These are phyloP conservation scores for Gelatoporia subvermispora DNA, from an alignment of 768 basidiomycete genomes.

Conservation along the genomic window DNA sequence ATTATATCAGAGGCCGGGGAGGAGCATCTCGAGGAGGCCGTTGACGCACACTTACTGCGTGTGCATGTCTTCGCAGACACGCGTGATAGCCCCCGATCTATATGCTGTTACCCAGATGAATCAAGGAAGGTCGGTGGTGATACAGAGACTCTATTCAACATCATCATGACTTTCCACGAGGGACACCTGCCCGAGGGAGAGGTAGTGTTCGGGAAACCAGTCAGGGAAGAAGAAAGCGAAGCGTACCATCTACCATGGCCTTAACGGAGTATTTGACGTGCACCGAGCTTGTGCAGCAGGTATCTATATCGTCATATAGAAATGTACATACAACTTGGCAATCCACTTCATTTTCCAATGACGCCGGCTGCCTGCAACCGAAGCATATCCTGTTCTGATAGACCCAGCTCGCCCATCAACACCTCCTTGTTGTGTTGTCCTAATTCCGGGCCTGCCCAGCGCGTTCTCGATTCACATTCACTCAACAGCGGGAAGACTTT, in stretches of 20 bases:
- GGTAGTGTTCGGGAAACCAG: constrained; percentile 28
- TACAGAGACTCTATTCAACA: constrained; percentile 31
- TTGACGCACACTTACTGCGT: constrained; percentile 21
- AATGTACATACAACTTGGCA: not conserved
- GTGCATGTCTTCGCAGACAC: constrained; percentile 28
- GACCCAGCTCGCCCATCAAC: constrained; percentile 23
- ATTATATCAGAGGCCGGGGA: constrained; percentile 11
- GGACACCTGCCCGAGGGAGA: constrained; percentile 24
- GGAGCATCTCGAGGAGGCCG: constrained; percentile 8
- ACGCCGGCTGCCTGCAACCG: constrained; percentile 19
- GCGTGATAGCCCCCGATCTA: constrained; percentile 25
- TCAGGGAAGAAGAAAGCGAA: constrained; percentile 12
- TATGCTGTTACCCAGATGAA: constrained; percentile 25
- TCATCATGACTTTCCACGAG: constrained; percentile 27
- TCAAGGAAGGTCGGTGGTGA: constrained; percentile 11
- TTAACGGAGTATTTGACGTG: not conserved
- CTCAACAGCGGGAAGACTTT: constrained; percentile 60
- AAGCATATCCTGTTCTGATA: constrained; percentile 21
- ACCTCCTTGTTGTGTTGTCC: constrained; percentile 39
- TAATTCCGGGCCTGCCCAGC: constrained; percentile 68
- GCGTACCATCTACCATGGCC: constrained; percentile 15
- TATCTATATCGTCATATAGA: not conserved
- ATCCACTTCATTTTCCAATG: constrained; percentile 15
- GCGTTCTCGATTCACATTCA: constrained; percentile 51
- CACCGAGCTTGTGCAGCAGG: not conserved